Evolutionary conservation across 176 grass and related monocot species (phyloP).

Genomic region (Musa troglodytarum): DNA sequence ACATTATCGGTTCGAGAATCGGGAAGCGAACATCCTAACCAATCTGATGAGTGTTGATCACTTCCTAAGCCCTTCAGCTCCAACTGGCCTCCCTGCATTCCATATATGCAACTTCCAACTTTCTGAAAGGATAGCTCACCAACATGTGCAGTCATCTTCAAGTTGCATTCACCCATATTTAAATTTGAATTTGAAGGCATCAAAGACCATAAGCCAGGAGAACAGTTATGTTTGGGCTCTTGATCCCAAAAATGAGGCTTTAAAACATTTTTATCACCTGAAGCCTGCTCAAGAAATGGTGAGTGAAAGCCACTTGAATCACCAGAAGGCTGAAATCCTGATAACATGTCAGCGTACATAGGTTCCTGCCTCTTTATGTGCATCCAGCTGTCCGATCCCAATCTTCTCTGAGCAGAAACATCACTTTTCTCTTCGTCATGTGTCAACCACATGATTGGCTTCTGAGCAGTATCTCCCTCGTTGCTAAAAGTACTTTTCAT

Average conservation of each 20-base stretch:
- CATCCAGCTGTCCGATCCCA: slow-evolving; percentile 39
- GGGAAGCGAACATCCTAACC: slow-evolving; percentile 37
- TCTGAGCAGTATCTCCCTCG: slow-evolving; percentile 30
- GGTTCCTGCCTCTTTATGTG: slow-evolving; percentile 28
- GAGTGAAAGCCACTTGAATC: slow-evolving; percentile 30
- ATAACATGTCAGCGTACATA: slow-evolving; percentile 30
- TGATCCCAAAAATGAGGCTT: slow-evolving; percentile 45
- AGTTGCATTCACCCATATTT: slow-evolving; percentile 29
- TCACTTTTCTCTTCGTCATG: slow-evolving; percentile 30
- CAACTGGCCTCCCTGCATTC: slow-evolving; percentile 24
- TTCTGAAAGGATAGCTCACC: slow-evolving; percentile 33
- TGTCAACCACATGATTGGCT: slow-evolving; percentile 24
- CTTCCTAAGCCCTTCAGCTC: slow-evolving; percentile 14
- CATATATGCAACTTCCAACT: slow-evolving; percentile 27
- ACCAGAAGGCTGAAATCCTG: slow-evolving; percentile 33
- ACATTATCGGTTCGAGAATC: slow-evolving; percentile 23
- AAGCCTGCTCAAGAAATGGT: slow-evolving; percentile 35
- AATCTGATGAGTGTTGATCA: slow-evolving; percentile 37
- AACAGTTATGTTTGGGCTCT: slow-evolving; percentile 34
- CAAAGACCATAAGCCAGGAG: slow-evolving; percentile 41
- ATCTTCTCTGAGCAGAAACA: slow-evolving; percentile 26
- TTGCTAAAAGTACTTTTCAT: slow-evolving; percentile 27
- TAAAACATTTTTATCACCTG: slow-evolving; percentile 32
- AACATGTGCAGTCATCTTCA: slow-evolving; percentile 26
- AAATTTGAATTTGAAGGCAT: slow-evolving; percentile 41